Evolutionary conservation across 2,329 filamentous ascomycete species (phyloP), one percentile per base, ranked within the genome.

Genomic region (Passalora sequoiae): DNA sequence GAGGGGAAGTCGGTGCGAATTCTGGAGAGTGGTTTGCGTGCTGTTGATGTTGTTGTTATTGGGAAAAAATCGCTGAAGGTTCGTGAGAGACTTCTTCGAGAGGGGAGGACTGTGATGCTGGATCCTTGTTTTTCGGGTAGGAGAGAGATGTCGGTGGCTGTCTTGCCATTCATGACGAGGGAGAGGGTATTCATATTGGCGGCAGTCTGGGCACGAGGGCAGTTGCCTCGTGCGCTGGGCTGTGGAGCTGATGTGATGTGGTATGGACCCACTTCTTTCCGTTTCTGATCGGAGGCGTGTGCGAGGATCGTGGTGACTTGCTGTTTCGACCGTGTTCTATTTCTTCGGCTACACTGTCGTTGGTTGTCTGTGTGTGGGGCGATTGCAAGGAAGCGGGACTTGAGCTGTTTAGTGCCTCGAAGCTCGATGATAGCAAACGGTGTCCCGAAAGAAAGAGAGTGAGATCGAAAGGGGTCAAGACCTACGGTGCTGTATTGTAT

Each of bases 101-200:
- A 15, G 25, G 36, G 21, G 8, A 44, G 22, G 19, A 37, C 40
- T n/a, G 45, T 49, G 29, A 49, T 32, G 31, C 39, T 45, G 12
- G 30, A 15, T 21, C 40, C 40, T 47, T 55, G 40, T 31, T 44
- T 33, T 35, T 48, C 47, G 13, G 52, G 47, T 13, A 51, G 43
- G 28, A 49, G 44, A 25, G 43, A 41, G 21, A 55, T 47, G 32
- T 52, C 43, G 6, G 51, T 42, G 19, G 49, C 51, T 17, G 57
- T 56, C 4, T 52, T 54, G 48, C 54, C 57, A 43, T 56, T 56
- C 41, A 59, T 48, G 38, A 59, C 39, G 41, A 60, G 52, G 35
- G 56, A 60, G 37, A 53, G 44, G 24, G 57, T 59, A 38, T 58
- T 58, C 57, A 60, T 60, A 7, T 43, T 49, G 13, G 35, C 16